These are phyloP conservation scores for Diaporthe batatas DNA, from an alignment of 2,329 filamentous ascomycete species.

Conservation along the genomic window DNA sequence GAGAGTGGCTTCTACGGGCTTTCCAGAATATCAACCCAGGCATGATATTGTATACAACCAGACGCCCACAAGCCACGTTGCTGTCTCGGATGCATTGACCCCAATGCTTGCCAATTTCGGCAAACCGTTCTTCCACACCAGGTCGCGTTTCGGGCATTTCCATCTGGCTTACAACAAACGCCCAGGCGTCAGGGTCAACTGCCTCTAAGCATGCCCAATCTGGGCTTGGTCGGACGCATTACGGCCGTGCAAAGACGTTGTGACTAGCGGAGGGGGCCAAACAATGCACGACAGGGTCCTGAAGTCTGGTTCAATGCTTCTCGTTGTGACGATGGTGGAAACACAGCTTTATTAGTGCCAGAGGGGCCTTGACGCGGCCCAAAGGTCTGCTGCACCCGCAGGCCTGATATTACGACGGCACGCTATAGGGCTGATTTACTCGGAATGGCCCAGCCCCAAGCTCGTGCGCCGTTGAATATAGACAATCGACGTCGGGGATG, in stretches of 20 bases:
- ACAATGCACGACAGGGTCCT: conserved; percentile 24
- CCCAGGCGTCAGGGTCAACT: conserved; percentile 18
- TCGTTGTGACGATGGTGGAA: conserved; percentile 19
- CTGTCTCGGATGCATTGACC: conserved; percentile 15
- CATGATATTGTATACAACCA: background rate
- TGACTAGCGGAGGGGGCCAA: conserved; percentile 15
- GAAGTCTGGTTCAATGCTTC: conserved; percentile 20
- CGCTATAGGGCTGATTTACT: conserved; percentile 19
- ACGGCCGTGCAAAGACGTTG: conserved; percentile 10
- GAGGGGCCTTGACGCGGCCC: background rate
- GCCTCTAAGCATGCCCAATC: conserved; percentile 1
- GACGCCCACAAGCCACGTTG: background rate
- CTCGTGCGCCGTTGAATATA: background rate
- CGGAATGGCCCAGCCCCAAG: conserved; percentile 3
- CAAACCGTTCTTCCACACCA: conserved; percentile 10
- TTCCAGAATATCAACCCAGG: conserved; percentile 7
- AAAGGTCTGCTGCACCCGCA: background rate
- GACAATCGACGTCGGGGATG: background rate
- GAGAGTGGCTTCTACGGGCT: conserved; percentile 12
- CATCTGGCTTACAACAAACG: conserved; percentile 20
- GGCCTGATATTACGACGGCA: background rate
- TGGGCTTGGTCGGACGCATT: conserved; percentile 3
- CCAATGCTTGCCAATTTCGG: conserved; percentile 23
- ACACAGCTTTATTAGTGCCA: background rate
- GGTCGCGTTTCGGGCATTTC: conserved; percentile 16